These are phyloP conservation scores for Alectoria sarmentosa DNA, from an alignment of 495 filamentous ascomycete species.

Conservation along the genomic window DNA sequence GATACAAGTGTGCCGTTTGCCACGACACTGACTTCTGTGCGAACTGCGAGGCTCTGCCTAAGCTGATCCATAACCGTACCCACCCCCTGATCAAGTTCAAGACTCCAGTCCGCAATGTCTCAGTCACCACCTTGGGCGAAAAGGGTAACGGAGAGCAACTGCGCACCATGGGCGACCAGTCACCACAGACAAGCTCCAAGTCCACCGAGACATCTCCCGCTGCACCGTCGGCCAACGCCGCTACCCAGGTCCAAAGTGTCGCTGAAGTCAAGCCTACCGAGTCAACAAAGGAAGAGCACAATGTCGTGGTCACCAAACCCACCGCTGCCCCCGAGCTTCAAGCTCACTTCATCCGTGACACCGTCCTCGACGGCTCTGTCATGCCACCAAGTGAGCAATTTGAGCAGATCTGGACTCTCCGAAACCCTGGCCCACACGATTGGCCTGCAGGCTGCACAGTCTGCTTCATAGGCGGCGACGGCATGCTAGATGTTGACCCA, in stretches of 20 bases:
- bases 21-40: conserved; percentile 95
- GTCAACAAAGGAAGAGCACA: conserved; percentile 34
- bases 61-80: conserved; percentile 81
- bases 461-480: conserved; percentile 86
- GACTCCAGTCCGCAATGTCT: conserved; percentile 83
- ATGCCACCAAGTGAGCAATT: conserved; percentile 63
- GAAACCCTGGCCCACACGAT: conserved; percentile 65
- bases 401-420: conserved; percentile 85
- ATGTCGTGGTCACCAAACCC: conserved; percentile 22
- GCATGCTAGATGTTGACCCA: conserved; percentile 84
- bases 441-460: conserved; percentile 92
- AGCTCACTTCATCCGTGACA: conserved; percentile 74
- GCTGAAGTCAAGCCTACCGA: conserved; percentile 61
- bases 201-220: conserved; percentile 46
- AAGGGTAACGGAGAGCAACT: conserved; percentile 54
- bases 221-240: conserved; percentile 43
- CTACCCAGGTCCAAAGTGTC: conserved; percentile 63
- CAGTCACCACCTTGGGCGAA: conserved; percentile 76
- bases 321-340: conserved; percentile 38
- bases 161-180: conserved; percentile 59
- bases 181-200: conserved; percentile 35
- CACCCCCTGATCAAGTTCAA: conserved; percentile 97
- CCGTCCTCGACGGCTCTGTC: conserved; percentile 67
- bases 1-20: conserved; percentile 98
- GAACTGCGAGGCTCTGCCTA: conserved; percentile 81